Evolutionary conservation across 208 protist genomes (phyloP), one percentile per base, ranked within the genome.

Genomic region (Balamuthia mandrillaris): DNA sequence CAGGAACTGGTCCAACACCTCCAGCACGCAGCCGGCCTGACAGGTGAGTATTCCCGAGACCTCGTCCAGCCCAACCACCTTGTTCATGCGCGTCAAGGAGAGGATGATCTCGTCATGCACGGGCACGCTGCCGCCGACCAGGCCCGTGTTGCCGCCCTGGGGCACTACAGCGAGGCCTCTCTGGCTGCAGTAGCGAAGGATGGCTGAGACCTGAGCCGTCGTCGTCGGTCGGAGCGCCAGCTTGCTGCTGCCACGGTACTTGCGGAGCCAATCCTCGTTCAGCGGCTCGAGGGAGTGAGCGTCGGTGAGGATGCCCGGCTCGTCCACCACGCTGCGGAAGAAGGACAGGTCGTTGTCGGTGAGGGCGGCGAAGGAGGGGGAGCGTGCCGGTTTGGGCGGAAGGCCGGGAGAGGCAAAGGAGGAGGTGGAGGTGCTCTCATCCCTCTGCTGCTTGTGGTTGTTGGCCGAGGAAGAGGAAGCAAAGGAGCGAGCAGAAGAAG

Each of bases 101-200:
- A 98, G 75, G 10, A 98, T 93, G 27, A 98, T 81, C 85, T 99
- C 70, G 21, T 84, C 77, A 35, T 84, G 77, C 54, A 84, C 77
- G 27, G 77, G 77, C 18, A 84, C 77, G 24, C 88, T 89, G 3
- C 96, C 96, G 83, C 97, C 97, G 0, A 99, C 97, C 3, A 99
- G 92, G 6, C 97, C 96, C 0, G 97, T 99, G 89, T 99, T 99
- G 31, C 97, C 97, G 42, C 96, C 94, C 88, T 98, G 96, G n/a
- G 96, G 96, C 37, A 97, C 95, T 18, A 99, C 88, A n/a, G 94
- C 96, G 41, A 98, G 74, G 52, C 41, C 42, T 1, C 77, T 31
- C 54, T 84, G 52, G 58, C 68, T 84, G 77, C 77, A 84, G 29
- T 56, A 56, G n/a, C n/a, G n/a, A n/a, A 84, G 77, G 14, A 84